These are phyloP conservation scores for Albifimbria verrucaria DNA, from an alignment of 2,329 filamentous ascomycete genomes.

Conservation along the genomic window DNA sequence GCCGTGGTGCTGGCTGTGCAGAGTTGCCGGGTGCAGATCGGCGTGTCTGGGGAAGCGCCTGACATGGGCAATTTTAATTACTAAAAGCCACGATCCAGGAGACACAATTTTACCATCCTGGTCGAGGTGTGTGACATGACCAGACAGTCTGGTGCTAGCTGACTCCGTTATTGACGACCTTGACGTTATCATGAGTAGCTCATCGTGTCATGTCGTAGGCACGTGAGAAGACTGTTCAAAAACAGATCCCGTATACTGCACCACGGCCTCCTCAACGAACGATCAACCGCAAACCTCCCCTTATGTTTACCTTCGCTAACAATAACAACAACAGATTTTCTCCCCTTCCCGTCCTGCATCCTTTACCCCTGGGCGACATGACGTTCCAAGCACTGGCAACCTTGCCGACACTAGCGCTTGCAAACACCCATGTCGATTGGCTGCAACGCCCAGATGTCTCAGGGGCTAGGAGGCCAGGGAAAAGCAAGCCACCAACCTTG, in stretches of 20 bases:
- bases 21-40: conserved; percentile 1
- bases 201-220: too few relatives aligned
- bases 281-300: too few relatives aligned
- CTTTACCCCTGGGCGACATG: background rate
- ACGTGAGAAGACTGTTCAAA: too few relatives aligned
- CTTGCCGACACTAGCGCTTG: background rate
- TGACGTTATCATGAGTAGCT: too few relatives aligned
- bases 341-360: background rate
- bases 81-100: conserved; percentile 26
- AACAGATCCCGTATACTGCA: too few relatives aligned
- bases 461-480: background rate
- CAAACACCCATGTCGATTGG: background rate
- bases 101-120: conserved; percentile 22
- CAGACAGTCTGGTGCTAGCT: too few relatives aligned
- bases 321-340: background rate
- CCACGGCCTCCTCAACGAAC: too few relatives aligned
- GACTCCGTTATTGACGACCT: too few relatives aligned
- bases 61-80: conserved; percentile 23
- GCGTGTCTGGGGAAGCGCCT: conserved; percentile 24
- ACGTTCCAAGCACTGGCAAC: background rate
- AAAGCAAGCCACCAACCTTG: background rate
- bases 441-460: background rate
- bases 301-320: too few relatives aligned
- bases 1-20: background rate
- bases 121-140: background rate